Base-by-base conservation (phyloP, 305 asterid genomes). In the Fraxinus platypoda region DNA sequence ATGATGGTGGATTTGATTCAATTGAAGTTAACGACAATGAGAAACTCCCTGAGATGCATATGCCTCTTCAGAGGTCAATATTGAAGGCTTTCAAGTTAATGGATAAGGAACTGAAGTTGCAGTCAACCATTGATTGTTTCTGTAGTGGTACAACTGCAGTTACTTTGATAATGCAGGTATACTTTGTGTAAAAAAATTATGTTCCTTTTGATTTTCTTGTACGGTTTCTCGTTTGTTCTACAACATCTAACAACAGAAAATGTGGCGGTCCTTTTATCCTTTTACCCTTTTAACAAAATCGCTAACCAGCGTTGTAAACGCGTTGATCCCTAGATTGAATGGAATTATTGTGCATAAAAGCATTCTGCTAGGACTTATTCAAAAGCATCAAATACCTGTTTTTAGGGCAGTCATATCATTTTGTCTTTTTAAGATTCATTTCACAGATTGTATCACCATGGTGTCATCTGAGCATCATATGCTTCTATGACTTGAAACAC, bases 141-240 rank as follows among this genome's bases (percentile, higher is more conserved):
- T 89, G 92, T 25, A 87, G 92, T 77, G 92, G 90, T 43, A 54
- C 90, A 75, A 89, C 92, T 70, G 90, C 90, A 19, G 90, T 89
- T 81, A 82, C 86, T 52, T 64, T 89, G 87, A 75, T 89, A 49
- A 79, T 78, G 64, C 90, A 85, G 92, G 92, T 89, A 84, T 5
- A 31, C 1, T 31, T 70, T 28, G 37, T 26, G 74, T 68, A 68
- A 30, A 68, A 68, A 12, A 2, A 1, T 28, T 68, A 28, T 68
- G 74, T 25, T 68, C 43, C 41, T 23, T 33, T 71, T 71, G 43
- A 71, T 71, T 71, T 71, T 43, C 23, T 31, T 30, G 74, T 28
- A 68, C 74, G 2, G 8, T 28, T 31, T 71, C 75, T 30, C n/a
- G 75, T 31, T 71, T 30, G 41, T 71, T 71, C 41, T 13, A 59